Percentiles rank a stretch among this genome's conserved stretches.
phyloP scores from a whole-genome alignment of 2,329 filamentous ascomycete genomes.

The Aspergillus viridinutans region DNA sequence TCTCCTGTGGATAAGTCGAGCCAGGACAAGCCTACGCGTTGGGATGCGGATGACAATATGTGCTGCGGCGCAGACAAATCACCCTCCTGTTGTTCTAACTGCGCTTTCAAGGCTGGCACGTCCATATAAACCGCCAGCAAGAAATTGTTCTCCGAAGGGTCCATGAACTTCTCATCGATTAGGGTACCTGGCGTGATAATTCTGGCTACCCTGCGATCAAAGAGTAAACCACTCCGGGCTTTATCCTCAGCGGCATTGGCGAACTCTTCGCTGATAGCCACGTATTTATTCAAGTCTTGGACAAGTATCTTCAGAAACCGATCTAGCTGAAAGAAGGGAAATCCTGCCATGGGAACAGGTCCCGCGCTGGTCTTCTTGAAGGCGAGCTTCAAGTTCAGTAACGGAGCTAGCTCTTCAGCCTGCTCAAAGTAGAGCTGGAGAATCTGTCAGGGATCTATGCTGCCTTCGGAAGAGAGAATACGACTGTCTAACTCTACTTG shows the following conservation, averaged over 20 bases:
- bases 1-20: constrained; percentile 91
- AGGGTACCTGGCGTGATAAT: constrained; percentile 92
- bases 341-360: constrained; percentile 86
- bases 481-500: not conserved
- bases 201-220: constrained; percentile 77
- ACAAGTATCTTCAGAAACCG: constrained; percentile 90
- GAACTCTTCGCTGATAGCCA: constrained; percentile 92
- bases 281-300: constrained; percentile 82
- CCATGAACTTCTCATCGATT: constrained; percentile 96
- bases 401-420: constrained; percentile 79
- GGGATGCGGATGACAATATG: constrained; percentile 27
- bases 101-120: constrained; percentile 15
- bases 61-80: constrained; percentile 23
- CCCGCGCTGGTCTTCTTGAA: constrained; percentile 74
- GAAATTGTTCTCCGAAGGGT: constrained; percentile 90
- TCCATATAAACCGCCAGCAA: constrained; percentile 72
- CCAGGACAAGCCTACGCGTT: constrained; percentile 77
- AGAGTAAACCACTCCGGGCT: constrained; percentile 73
- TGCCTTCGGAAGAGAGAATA: not conserved
- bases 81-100: constrained; percentile 18
- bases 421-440: constrained; percentile 85
- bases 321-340: constrained; percentile 89
- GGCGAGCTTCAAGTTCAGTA: constrained; percentile 83
- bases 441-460: constrained; percentile 4
- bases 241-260: constrained; percentile 67